Conservation (phyloP, 441 rosid genomes). For the Syzygium malaccense region DNA sequence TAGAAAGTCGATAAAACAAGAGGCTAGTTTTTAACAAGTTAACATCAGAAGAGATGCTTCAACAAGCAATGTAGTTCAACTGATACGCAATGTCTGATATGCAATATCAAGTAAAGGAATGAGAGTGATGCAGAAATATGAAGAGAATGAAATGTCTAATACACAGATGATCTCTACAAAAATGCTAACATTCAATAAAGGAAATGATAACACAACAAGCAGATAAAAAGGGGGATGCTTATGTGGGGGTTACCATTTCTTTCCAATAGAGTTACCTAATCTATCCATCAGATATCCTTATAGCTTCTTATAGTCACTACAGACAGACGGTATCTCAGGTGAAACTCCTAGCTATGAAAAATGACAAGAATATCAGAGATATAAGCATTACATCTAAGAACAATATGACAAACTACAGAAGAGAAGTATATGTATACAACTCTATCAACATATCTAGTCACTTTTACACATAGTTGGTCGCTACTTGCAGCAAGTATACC, state of each 20-base stretch:
- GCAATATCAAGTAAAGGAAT: not conserved
- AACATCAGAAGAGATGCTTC: not conserved
- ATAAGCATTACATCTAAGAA: not conserved
- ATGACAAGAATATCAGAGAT: not conserved
- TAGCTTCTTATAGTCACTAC: not conserved
- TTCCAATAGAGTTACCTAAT: not conserved
- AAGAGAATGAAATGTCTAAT: not conserved
- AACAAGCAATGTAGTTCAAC: not conserved
- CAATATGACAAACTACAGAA: not conserved
- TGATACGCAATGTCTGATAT: not conserved
- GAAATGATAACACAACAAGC: not conserved
- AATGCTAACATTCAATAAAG: not conserved
- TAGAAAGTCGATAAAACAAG: not conserved
- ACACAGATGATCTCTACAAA: not conserved
- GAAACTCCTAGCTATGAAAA: not conserved
- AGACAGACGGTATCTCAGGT: not conserved
- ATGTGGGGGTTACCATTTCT: not conserved
- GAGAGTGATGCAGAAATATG: not conserved
- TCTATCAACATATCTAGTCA: not conserved
- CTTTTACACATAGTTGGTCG: not conserved
- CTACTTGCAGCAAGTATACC: constrained; percentile 21
- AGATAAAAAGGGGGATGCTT: not conserved
- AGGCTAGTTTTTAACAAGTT: not conserved
- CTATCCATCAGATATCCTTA: not conserved
- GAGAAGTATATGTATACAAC: not conserved